Evolutionary conservation across 148 eudicot genomes (phyloP), one percentile per base, ranked within the genome.

Genomic region (Arctostaphylos glauca): DNA sequence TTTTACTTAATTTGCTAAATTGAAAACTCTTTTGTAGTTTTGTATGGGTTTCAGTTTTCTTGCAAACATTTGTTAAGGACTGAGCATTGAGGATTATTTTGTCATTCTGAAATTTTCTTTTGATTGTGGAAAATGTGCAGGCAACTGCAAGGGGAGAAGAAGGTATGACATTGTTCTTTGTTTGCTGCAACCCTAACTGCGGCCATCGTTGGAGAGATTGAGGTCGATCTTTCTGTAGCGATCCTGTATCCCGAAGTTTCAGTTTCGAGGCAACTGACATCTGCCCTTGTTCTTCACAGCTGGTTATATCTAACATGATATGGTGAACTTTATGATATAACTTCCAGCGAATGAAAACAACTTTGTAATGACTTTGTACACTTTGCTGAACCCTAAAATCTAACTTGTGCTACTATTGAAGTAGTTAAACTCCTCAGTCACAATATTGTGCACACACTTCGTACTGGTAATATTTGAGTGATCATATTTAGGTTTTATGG

Each of bases 131-230:
- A 76, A 74, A 53, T 78, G 19, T 77, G 66, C 91, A 95, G 98
- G 97, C 98, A 50, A 91, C 97, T 77, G 91, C 94, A 4, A 90
- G 98, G 79, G 98, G 98, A 71, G 98, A 95, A 84, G 97, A 93
- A 84, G 97, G 98, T 84, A 93, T 95, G 98, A 92, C 94, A 4
- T 83, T 94, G 82, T 94, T 92, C 91, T 94, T 92, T 52, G 96
- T 94, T 44, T 94, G 98, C 92, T 92, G 96, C 90, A 94, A 94
- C 84, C 95, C 98, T 2, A 94, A 84, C 85, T 94, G 98, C 81
- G 98, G 98, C 62, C 87, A 91, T 80, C 92, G 94, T 54, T 92
- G 96, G 96, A 94, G 96, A 82, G 98, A 92, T 67, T 94, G 87
- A 91, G 71, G 16, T 23, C 31, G 25, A 38, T 53, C 44, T 59